phyloP scores from a whole-genome alignment of 106 monocot genomes.

The Alisma plantagoaquatica region DNA sequence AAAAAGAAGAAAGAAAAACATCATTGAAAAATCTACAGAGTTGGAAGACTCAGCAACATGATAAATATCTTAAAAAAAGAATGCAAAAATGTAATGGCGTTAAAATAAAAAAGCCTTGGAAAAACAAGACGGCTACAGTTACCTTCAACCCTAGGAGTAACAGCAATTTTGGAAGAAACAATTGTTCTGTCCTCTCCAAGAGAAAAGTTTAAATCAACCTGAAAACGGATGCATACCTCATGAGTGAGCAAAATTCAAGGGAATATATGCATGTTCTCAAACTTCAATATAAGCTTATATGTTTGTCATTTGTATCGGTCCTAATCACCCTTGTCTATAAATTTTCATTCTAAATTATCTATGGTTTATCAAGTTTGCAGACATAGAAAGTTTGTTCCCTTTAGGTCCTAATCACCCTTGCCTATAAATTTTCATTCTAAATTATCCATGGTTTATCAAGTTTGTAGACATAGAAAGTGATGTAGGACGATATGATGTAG shows the following conservation, averaged over 20 bases:
- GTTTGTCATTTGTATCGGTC: background rate
- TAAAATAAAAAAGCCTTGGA: background rate
- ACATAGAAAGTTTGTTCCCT: background rate
- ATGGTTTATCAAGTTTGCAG: background rate
- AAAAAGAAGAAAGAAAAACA: background rate
- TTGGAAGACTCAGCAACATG: background rate
- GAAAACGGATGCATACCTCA: conserved; percentile 6
- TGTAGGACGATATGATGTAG: too few species aligned
- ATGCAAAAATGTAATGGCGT: background rate
- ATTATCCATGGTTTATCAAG: background rate
- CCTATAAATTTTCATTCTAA: too few species aligned
- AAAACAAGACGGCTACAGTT: background rate
- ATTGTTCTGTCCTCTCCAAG: conserved; percentile 85
- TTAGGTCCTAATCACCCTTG: too few species aligned
- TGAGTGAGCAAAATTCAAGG: too few species aligned
- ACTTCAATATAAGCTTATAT: background rate
- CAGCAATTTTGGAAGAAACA: conserved; percentile 72
- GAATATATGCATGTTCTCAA: background rate
- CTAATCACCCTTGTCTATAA: too few species aligned
- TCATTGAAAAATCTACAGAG: background rate
- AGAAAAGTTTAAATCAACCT: conserved; percentile 74
- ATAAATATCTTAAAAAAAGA: background rate
- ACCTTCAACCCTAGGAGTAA: conserved; percentile 79
- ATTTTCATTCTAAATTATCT: too few species aligned
- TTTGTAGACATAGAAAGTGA: too few species aligned